phyloP scores from a whole-genome alignment of 768 basidiomycete species.

The Ephemerocybe angulata region DNA sequence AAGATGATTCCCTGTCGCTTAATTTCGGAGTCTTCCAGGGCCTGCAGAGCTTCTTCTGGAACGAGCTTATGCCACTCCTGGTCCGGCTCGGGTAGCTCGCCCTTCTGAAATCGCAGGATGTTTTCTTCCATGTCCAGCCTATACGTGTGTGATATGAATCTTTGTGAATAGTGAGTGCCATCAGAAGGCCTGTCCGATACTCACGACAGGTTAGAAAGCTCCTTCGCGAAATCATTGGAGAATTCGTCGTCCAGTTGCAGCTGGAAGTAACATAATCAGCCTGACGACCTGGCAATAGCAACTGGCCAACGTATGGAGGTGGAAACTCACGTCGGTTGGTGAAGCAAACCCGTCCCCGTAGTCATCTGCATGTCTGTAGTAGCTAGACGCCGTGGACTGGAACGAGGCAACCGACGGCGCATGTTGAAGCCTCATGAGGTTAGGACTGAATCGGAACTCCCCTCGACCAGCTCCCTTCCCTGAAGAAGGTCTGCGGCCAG shows the following conservation, averaged over 20 bases:
- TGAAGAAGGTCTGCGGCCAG: too few species aligned
- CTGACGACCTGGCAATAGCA: too few species aligned
- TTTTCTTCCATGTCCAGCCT: slow-evolving; percentile 65
- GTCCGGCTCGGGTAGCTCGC: slow-evolving; percentile 60
- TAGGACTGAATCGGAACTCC: slow-evolving; percentile 1
- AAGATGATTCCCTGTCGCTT: slow-evolving; percentile 84
- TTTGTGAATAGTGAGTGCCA: slow-evolving; percentile 18
- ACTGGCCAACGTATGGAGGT: too few species aligned
- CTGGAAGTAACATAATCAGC: too few species aligned
- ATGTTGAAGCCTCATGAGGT: slow-evolving; percentile 1
- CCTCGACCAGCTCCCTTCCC: background rate
- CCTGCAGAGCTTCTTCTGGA: slow-evolving; percentile 63
- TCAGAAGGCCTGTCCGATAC: background rate
- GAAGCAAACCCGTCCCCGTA: background rate
- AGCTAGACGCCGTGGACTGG: background rate
- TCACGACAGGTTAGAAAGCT: slow-evolving; percentile 7
- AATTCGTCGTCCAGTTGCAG: background rate
- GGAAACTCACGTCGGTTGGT: background rate
- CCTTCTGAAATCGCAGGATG: slow-evolving; percentile 63
- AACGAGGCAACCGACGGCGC: background rate
- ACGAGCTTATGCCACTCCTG: slow-evolving; percentile 84
- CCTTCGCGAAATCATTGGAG: background rate
- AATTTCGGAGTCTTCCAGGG: slow-evolving; percentile 73
- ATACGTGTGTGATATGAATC: slow-evolving; percentile 19
- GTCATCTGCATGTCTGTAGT: background rate